Evolutionary conservation across 768 basidiomycete genomes (phyloP).

Genomic region (Gyrodon lividus): DNA sequence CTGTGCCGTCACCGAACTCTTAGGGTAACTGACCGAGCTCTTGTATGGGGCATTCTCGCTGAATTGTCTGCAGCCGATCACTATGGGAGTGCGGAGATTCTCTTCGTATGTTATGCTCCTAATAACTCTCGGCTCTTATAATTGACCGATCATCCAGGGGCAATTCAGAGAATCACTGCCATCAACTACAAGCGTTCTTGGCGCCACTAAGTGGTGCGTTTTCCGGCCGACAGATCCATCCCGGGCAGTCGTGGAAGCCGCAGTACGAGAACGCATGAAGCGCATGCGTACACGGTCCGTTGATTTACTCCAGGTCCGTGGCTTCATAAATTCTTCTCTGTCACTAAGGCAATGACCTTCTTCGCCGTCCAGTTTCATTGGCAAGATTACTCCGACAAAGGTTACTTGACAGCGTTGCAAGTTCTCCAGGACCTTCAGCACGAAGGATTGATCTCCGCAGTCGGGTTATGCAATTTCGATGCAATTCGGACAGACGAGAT

Average conservation of each 20-base stretch:
- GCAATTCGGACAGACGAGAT: constrained; percentile 73
- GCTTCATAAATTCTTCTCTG: neutral
- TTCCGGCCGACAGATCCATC: constrained; percentile 56
- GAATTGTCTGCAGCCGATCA: constrained; percentile 63
- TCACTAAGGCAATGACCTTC: neutral
- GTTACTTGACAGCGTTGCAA: constrained; percentile 47
- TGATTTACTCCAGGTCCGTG: constrained; percentile 69
- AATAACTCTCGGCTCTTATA: neutral
- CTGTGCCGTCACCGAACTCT: constrained; percentile 3
- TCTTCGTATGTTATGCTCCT: constrained; percentile 55
- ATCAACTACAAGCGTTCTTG: constrained; percentile 46
- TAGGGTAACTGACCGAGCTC: constrained; percentile 25
- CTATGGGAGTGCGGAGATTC: constrained; percentile 80
- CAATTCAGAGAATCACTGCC: constrained; percentile 56
- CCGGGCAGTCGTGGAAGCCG: constrained; percentile 55
- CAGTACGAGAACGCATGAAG: constrained; percentile 65
- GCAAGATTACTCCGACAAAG: constrained; percentile 61
- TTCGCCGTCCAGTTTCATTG: constrained; percentile 64
- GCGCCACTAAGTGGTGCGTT: constrained; percentile 87
- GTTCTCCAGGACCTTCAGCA: constrained; percentile 58
- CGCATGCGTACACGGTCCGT: constrained; percentile 60
- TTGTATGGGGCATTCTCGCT: constrained; percentile 7
- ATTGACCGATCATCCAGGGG: constrained; percentile 46
- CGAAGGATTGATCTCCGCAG: constrained; percentile 57
- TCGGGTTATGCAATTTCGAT: constrained; percentile 85